A percentile compares a stretch with the other conserved stretches of the same genome.
phyloP scores from a whole-genome alignment of 2,329 filamentous ascomycete genomes.

The Monosporascus sp. region DNA sequence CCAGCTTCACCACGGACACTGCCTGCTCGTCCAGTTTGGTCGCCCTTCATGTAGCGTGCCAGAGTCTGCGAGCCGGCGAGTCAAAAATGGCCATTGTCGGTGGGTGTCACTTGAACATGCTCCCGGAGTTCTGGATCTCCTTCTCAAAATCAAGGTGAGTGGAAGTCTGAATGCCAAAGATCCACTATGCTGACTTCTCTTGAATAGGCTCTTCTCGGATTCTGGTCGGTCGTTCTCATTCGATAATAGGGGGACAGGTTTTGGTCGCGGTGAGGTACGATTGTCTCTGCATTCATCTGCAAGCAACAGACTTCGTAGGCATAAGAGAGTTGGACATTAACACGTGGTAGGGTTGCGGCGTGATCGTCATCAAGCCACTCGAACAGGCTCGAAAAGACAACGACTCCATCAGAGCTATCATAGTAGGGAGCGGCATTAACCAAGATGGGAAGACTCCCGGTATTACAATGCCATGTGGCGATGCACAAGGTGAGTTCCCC shows the following conservation, averaged over 20 bases:
- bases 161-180: slow-evolving; percentile 18
- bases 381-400: slow-evolving; percentile 48
- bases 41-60: slow-evolving; percentile 44
- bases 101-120: slow-evolving; percentile 41
- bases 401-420: slow-evolving; percentile 48
- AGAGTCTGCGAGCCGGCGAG: slow-evolving; percentile 42
- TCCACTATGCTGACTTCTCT: slow-evolving; percentile 5
- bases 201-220: slow-evolving; percentile 41
- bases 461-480: slow-evolving; percentile 49
- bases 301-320: background rate
- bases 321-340: background rate
- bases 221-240: slow-evolving; percentile 47
- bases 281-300: background rate
- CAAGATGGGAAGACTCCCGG: slow-evolving; percentile 52
- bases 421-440: slow-evolving; percentile 45
- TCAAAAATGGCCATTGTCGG: slow-evolving; percentile 41
- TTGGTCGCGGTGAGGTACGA: slow-evolving; percentile 48
- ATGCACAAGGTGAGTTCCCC: slow-evolving; percentile 36
- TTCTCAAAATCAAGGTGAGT: slow-evolving; percentile 38
- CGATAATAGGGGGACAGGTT: slow-evolving; percentile 49
- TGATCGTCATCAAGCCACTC: slow-evolving; percentile 52
- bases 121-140: slow-evolving; percentile 41
- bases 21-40: slow-evolving; percentile 47
- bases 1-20: slow-evolving; percentile 46
- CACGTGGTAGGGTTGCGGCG: slow-evolving; percentile 36